Base-by-base conservation (phyloP, 441 rosid genomes). In the Gossypium lobatum region DNA sequence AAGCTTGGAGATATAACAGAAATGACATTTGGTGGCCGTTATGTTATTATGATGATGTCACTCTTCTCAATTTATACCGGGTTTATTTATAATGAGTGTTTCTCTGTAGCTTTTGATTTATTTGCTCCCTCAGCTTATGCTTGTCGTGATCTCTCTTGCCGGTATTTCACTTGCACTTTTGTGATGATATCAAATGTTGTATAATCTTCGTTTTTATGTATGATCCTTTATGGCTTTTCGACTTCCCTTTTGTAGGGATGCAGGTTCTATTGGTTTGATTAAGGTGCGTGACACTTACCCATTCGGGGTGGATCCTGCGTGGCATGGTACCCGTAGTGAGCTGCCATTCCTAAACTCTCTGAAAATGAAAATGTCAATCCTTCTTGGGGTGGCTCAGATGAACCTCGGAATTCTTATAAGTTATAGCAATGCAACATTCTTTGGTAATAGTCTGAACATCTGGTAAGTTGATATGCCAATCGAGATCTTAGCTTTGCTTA, bases 361-460 rank as follows among this genome's bases (percentile, higher is more conserved):
- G 80, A 93, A 96, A 87, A 96, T 96, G 99, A 93, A 96, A 81
- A 89, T 96, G 97, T 96, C 99, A 17, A 93, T 93, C 75, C 93
- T 96, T 64, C 82, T 93, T 52, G 99, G 98, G 80, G 93, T 96
- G 73, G 85, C 93, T 76, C 99, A 93, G 72, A 96, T 96, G 99
- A 92, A 96, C 85, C 99, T 96, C 10, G 99, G 99, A 76, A 88
- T 92, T 73, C 72, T 93, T 72, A 55, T 95, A 83, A 95, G 98
- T 80, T 93, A 72, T 76, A 86, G 83, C 78, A 95, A 95, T 82
- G 99, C 99, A 68, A 74, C 21, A 63, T 95, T 89, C 83, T 95
- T 90, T 60, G 61, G 75, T 55, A 87, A 83, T 57, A 64, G 76
- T 34, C 39, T 95, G 68, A 90, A 95, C 75, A 53, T 86, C 80